Conservation (phyloP, 2,329 filamentous ascomycete species). For the Leptographium wingfieldii region DNA sequence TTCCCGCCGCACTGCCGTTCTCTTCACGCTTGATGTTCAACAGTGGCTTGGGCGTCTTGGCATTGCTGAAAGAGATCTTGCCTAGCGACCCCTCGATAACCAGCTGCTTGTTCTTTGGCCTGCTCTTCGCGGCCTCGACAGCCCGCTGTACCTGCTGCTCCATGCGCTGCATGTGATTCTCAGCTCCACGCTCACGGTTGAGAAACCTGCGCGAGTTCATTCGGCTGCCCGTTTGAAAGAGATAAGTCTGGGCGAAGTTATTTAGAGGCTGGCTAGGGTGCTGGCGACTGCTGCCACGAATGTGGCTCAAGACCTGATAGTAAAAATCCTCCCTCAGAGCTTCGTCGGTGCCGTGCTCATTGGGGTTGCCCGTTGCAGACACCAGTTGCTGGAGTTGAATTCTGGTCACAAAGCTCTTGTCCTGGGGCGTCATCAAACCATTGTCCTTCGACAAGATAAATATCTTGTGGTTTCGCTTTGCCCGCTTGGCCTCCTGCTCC, state of each 20-base stretch:
- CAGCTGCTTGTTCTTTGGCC: constrained; percentile 94
- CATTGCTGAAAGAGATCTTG: constrained; percentile 98
- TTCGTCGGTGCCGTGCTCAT: constrained; percentile 67
- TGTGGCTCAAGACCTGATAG: constrained; percentile 94
- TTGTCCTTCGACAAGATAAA: constrained; percentile 88
- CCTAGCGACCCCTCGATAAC: constrained; percentile 93
- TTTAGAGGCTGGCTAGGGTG: constrained; percentile 87
- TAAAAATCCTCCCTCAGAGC: constrained; percentile 91
- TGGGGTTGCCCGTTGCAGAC: constrained; percentile 76
- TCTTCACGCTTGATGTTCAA: constrained; percentile 91
- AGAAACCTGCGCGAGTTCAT: constrained; percentile 64
- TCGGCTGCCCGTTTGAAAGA: constrained; percentile 86
- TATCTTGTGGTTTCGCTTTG: constrained; percentile 98
- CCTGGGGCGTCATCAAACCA: constrained; percentile 94
- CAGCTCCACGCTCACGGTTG: constrained; percentile 54
- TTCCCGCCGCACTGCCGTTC: constrained; percentile 23
- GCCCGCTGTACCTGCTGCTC: constrained; percentile 97
- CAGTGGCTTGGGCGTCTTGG: constrained; percentile 89
- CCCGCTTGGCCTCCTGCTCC: constrained; percentile 83
- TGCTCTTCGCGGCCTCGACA: constrained; percentile 92
- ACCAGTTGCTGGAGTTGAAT: constrained; percentile 96
- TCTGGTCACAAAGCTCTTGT: constrained; percentile 98
- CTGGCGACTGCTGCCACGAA: constrained; percentile 77
- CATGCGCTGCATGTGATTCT: constrained; percentile 98
- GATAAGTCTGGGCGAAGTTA: constrained; percentile 94